Base-by-base conservation (phyloP, 495 filamentous ascomycete species). In the Xylaria sp. region DNA sequence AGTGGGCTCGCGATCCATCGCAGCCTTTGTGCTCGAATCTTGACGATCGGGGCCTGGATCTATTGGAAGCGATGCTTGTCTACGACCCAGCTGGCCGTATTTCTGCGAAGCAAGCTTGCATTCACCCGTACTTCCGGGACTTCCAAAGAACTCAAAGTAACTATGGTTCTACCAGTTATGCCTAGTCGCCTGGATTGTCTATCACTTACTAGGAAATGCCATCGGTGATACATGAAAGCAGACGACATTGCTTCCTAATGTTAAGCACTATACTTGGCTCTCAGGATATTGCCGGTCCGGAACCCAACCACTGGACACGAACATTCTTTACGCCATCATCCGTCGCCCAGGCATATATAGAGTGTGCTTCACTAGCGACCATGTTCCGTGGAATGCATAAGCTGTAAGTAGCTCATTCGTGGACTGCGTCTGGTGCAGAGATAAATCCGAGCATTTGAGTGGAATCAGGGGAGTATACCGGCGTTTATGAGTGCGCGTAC, bases 41-140 rank as follows among this genome's bases (percentile, higher is more conserved):
- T 17, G 85, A 89, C 72, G 93, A 97, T n/a, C 82, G 88, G 29
- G 97, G 96, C 19, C 85, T 94, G 17, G 93, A 98, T 76, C 90
- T 99, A 26, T 86, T 99, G n/a, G 96, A 98, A 74, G 82, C 84
- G 77, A 88, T 99, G 83, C 90, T 99, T 55, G 92, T 97, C 44
- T 99, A 96, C 77, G 97, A 99, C 80, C 96, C 96, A 17, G 93
- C 96, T 33, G 90, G 92, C 41, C 92, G 96, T 67, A 94, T 99
- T 64, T 97, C 93, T 3, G 96, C 96, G 58, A 99, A 99, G 85
- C 94, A 97, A 82, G 93, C 97, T 7, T 93, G 93, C 79, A 85
- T 88, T 73, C 96, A 98, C 80, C 93, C 94, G 11, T 99, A 98
- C 83, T 98, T 99, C 81, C 89, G 91, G 62, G 87, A 93, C 69